Percentiles rank a stretch among this genome's conserved stretches.
phyloP scores from a whole-genome alignment of 306 rosid genomes.

The Fragaria iinumae region DNA sequence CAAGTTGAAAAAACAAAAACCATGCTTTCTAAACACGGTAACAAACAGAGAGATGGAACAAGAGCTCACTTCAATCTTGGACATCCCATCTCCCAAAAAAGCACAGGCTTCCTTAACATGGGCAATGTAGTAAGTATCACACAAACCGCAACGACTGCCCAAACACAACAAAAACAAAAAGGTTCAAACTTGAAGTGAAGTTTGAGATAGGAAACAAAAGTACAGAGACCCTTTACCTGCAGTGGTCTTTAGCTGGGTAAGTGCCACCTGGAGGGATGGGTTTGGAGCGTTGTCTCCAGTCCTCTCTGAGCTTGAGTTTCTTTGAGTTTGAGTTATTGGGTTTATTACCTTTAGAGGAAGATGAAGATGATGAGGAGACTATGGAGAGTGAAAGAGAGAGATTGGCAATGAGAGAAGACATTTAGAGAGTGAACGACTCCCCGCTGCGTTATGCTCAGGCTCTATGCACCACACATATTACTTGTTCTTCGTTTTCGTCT shows the following conservation, averaged over 20 bases:
- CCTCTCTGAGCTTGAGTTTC: constrained; percentile 55
- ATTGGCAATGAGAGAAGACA: constrained; percentile 55
- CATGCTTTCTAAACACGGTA: background rate
- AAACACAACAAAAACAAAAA: constrained; percentile 2
- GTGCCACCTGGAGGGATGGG: constrained; percentile 92
- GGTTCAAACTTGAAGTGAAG: background rate
- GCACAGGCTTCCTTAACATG: constrained; percentile 98
- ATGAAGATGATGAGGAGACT: constrained; percentile 37
- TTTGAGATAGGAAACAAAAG: background rate
- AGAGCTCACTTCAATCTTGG: constrained; percentile 72
- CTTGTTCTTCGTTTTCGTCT: background rate
- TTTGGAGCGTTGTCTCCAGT: constrained; percentile 83
- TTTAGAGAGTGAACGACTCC: constrained; percentile 5
- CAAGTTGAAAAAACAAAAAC: background rate
- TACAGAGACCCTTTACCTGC: constrained; percentile 53
- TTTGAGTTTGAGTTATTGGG: constrained; percentile 25
- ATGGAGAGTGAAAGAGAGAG: constrained; percentile 42
- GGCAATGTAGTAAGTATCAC: constrained; percentile 94
- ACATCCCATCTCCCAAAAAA: constrained; percentile 97
- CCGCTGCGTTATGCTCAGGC: background rate
- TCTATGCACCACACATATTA: constrained; percentile 2
- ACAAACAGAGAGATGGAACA: constrained; percentile 14
- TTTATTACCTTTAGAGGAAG: constrained; percentile 36
- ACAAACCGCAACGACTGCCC: constrained; percentile 82
- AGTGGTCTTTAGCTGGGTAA: constrained; percentile 92